Conservation (phyloP, 2,329 filamentous ascomycete species). For the Intubia oerlemansii region DNA sequence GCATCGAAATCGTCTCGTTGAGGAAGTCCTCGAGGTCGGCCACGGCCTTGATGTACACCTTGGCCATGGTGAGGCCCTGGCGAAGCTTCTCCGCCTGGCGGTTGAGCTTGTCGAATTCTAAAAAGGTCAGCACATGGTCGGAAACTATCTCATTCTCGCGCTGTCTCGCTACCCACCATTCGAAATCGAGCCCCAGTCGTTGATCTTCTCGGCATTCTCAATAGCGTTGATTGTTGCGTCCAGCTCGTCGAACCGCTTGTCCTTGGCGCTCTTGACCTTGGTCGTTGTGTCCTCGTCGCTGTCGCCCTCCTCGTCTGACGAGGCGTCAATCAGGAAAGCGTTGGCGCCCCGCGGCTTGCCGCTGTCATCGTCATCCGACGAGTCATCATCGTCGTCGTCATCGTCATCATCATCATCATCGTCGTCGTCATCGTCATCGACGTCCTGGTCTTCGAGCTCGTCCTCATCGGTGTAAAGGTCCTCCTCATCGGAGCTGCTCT, state of each 20-base stretch:
- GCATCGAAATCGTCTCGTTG: conserved; percentile 84
- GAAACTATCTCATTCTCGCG: background rate
- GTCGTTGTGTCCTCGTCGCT: conserved; percentile 73
- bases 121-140: background rate
- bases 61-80: conserved; percentile 60
- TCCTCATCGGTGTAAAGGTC: conserved; percentile 73
- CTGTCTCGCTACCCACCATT: conserved; percentile 63
- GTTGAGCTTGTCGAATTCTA: conserved; percentile 91
- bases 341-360: conserved; percentile 49
- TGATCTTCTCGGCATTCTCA: conserved; percentile 93
- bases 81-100: conserved; percentile 63
- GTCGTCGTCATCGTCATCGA: conserved; percentile 40
- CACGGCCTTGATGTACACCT: conserved; percentile 79
- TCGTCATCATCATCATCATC: conserved; percentile 33
- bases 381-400: conserved; percentile 15
- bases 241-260: conserved; percentile 88
- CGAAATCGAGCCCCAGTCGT: conserved; percentile 87
- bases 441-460: conserved; percentile 40
- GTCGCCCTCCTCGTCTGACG: conserved; percentile 49
- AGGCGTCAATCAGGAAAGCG: conserved; percentile 61
- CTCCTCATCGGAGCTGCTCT: conserved; percentile 92
- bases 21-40: conserved; percentile 87
- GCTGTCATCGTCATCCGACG: conserved; percentile 28
- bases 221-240: conserved; percentile 78
- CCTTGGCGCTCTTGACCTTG: conserved; percentile 91